These are phyloP conservation scores for Pseudogymnoascus sp. DNA, from an alignment of 2,329 filamentous ascomycete species.

Conservation along the genomic window DNA sequence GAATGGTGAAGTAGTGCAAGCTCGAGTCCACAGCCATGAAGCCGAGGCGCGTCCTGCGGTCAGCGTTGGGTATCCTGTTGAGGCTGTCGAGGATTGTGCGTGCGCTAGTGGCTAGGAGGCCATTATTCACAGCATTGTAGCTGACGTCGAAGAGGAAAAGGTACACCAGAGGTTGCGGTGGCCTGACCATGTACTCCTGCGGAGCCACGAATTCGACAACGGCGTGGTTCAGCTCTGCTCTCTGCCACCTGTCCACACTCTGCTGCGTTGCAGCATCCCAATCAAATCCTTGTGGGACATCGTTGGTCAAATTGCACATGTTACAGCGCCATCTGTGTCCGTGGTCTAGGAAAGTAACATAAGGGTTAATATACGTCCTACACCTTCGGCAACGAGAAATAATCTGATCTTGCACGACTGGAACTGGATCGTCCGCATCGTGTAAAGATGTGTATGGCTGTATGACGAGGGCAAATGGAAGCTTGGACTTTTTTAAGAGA, in stretches of 20 bases:
- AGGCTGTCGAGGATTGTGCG: conserved; percentile 91
- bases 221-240: conserved; percentile 88
- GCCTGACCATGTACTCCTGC: conserved; percentile 98
- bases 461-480: conserved; percentile 91
- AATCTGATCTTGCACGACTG: conserved; percentile 90
- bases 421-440: conserved; percentile 83
- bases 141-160: conserved; percentile 94
- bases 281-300: conserved; percentile 97
- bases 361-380: conserved; percentile 95
- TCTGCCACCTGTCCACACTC: conserved; percentile 83
- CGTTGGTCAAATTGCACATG: conserved; percentile 98
- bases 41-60: conserved; percentile 81
- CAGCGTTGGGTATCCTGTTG: conserved; percentile 95
- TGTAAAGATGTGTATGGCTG: conserved; percentile 91
- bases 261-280: conserved; percentile 93
- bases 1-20: conserved; percentile 92
- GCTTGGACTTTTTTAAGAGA: conserved; percentile 89
- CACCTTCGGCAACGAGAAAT: conserved; percentile 95
- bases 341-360: conserved; percentile 91
- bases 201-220: conserved; percentile 96
- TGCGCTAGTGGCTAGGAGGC: conserved; percentile 83
- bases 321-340: conserved; percentile 98
- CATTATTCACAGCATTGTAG: conserved; percentile 80
- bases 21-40: conserved; percentile 94
- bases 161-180: conserved; percentile 90